A percentile compares a stretch with the other conserved stretches of the same genome.
Evolutionary conservation across 768 basidiomycete genomes (phyloP).

Genomic region (Boletus rex-veris): DNA sequence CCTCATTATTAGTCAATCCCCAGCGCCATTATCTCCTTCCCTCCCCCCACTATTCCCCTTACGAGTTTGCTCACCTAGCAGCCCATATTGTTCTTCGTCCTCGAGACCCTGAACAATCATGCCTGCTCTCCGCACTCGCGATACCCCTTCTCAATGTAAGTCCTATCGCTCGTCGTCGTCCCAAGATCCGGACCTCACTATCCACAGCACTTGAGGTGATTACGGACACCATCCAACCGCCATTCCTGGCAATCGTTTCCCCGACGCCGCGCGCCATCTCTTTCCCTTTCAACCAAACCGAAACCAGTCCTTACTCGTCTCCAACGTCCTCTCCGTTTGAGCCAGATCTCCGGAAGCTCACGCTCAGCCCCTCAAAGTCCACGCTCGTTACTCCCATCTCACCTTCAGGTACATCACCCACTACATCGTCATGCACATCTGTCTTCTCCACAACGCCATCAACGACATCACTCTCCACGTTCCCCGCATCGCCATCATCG

Average conservation of each 20-base stretch:
- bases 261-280: constrained; percentile 56
- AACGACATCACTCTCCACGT: constrained; percentile 32
- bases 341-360: constrained; percentile 52
- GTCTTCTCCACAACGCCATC: constrained; percentile 39
- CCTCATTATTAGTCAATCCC: constrained; percentile 35
- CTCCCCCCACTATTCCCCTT: constrained; percentile 34
- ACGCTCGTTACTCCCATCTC: constrained; percentile 43
- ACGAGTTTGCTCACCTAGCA: constrained; percentile 34
- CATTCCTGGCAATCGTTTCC: constrained; percentile 53
- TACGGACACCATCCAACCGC: constrained; percentile 56
- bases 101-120: constrained; percentile 45
- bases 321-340: constrained; percentile 72
- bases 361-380: constrained; percentile 42
- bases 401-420: constrained; percentile 15
- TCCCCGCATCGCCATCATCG: constrained; percentile 31
- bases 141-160: constrained; percentile 56
- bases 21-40: constrained; percentile 15
- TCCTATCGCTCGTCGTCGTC: constrained; percentile 2
- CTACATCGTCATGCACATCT: constrained; percentile 40
- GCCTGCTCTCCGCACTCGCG: constrained; percentile 78
- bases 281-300: constrained; percentile 38
- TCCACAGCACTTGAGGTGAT: constrained; percentile 69
- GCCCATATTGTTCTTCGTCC: constrained; percentile 30
- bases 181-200: constrained; percentile 13
- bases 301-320: constrained; percentile 60